These are phyloP conservation scores for Beauveria varroae DNA, from an alignment of 2,329 filamentous ascomycete species.

Conservation along the genomic window DNA sequence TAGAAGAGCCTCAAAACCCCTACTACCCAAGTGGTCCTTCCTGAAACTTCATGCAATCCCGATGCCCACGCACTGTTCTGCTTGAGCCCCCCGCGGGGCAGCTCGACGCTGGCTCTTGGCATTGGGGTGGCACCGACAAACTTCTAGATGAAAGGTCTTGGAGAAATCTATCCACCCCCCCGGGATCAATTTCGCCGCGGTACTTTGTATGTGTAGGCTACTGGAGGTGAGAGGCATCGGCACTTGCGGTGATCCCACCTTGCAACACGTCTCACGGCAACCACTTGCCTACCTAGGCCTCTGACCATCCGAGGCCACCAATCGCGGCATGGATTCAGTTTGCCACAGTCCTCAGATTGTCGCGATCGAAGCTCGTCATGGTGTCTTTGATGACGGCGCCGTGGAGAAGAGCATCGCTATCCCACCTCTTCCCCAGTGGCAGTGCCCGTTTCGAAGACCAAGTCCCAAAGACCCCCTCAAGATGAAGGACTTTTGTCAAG, in stretches of 20 bases:
- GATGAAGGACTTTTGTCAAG: constrained; percentile 31
- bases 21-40: not conserved
- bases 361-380: constrained; percentile 37
- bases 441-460: no score
- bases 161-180: constrained; percentile 21
- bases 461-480: no score
- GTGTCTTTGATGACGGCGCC: constrained; percentile 35
- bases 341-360: constrained; percentile 30
- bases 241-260: constrained; percentile 28
- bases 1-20: not conserved
- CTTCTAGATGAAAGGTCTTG: constrained; percentile 15
- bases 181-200: constrained; percentile 18
- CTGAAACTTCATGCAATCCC: not conserved
- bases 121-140: constrained; percentile 15
- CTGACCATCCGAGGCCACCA: constrained; percentile 31
- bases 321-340: constrained; percentile 38
- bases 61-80: not conserved
- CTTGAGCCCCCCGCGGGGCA: not conserved
- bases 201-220: constrained; percentile 19
- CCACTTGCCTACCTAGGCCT: constrained; percentile 32
- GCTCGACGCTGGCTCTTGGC: not conserved
- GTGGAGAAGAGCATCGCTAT: constrained; percentile 33
- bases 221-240: constrained; percentile 21
- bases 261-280: constrained; percentile 27
- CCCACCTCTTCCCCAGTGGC: constrained; percentile 42